These are phyloP conservation scores for Pezicula neosporulosa DNA, from an alignment of 2,329 filamentous ascomycete species.

Conservation along the genomic window DNA sequence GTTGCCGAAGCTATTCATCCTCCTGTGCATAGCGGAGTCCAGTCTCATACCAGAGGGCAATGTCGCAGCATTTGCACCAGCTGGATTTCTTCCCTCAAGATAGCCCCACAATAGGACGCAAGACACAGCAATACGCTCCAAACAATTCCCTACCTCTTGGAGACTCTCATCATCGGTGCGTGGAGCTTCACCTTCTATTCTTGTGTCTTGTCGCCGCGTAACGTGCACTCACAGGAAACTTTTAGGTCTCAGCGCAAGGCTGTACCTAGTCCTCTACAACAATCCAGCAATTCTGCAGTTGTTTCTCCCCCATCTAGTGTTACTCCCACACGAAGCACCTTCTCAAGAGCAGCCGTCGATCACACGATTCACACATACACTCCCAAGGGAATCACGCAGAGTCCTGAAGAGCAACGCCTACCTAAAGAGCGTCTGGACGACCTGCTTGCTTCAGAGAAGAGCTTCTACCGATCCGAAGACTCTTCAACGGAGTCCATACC, in stretches of 20 bases:
- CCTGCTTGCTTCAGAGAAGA: constrained; percentile 29
- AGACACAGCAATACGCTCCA: constrained; percentile 17
- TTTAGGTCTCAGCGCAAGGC: constrained; percentile 28
- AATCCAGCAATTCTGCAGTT: constrained; percentile 25
- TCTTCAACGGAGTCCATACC: constrained; percentile 14
- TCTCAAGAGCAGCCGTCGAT: constrained; percentile 17
- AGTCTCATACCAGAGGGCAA: constrained; percentile 23
- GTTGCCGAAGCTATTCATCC: constrained; percentile 6
- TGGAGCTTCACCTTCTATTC: constrained; percentile 2
- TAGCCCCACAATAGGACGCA: constrained; percentile 24
- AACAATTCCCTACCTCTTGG: constrained; percentile 14
- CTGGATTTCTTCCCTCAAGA: constrained; percentile 19
- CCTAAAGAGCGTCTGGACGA: constrained; percentile 32
- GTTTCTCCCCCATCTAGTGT: constrained; percentile 23
- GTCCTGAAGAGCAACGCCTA: constrained; percentile 19
- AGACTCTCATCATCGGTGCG: constrained; percentile 9
- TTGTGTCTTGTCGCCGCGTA: background rate
- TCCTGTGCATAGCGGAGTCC: constrained; percentile 16
- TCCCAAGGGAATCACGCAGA: constrained; percentile 12
- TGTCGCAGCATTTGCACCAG: constrained; percentile 29
- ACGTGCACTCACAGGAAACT: constrained; percentile 16
- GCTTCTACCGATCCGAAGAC: constrained; percentile 25
- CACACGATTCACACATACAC: constrained; percentile 7
- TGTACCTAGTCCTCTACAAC: constrained; percentile 27
- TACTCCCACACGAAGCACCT: constrained; percentile 26